Evolutionary conservation across 495 filamentous ascomycete species (phyloP).

Genomic region (Penicillium riverlandense): DNA sequence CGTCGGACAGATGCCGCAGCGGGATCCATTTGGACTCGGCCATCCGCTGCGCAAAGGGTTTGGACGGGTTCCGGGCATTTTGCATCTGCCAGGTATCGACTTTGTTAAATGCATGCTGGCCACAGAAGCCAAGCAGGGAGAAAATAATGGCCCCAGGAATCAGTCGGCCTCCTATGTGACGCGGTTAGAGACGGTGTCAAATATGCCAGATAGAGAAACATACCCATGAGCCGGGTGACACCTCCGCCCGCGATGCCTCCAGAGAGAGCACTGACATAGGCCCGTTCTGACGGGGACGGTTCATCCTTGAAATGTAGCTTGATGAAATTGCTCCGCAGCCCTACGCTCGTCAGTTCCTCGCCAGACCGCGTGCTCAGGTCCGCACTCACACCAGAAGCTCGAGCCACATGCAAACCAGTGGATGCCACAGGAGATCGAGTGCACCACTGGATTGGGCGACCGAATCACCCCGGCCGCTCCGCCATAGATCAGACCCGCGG

Average conservation of each 20-base stretch:
- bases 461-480: conserved; percentile 60
- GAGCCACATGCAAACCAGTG: conserved; percentile 76
- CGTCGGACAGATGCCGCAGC: conserved; percentile 63
- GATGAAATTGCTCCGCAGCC: conserved; percentile 30
- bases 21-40: conserved; percentile 75
- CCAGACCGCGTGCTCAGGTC: not conserved
- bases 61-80: conserved; percentile 25
- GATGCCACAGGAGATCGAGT: conserved; percentile 61
- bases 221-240: conserved; percentile 59
- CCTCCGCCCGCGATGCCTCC: conserved; percentile 61
- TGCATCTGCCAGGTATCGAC: conserved; percentile 42
- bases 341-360: conserved; percentile 1
- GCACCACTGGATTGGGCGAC: conserved; percentile 58
- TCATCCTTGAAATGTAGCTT: conserved; percentile 40
- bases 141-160: conserved; percentile 60
- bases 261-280: conserved; percentile 58
- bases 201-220: conserved; percentile 9
- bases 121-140: conserved; percentile 50
- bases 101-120: conserved; percentile 52
- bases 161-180: conserved; percentile 35
- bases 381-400: conserved; percentile 64
- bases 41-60: conserved; percentile 40
- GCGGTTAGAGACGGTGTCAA: conserved; percentile 2
- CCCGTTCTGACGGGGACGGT: conserved; percentile 42
- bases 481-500: conserved; percentile 64